Base-by-base conservation (phyloP, 2,329 filamentous ascomycete genomes). In the Trichoderma gracile region DNA sequence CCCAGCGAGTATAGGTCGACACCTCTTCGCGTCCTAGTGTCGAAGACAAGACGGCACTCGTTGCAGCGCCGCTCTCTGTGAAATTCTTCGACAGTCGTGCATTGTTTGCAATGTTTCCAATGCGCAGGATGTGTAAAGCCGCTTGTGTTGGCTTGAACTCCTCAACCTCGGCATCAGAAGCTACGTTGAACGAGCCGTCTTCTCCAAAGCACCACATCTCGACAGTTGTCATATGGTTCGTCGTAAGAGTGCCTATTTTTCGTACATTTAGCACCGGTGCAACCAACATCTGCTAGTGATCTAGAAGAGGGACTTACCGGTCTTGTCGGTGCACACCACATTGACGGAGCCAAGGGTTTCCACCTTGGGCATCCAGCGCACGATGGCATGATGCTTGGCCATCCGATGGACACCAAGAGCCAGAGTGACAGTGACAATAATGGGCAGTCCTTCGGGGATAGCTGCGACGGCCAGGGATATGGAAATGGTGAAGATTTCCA, bases 251-350 rank as follows among this genome's bases (percentile, higher is more conserved):
- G 38, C 94, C 89, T 89, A 54, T 47, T 56, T 25, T 15, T 7
- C 12, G 33, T n/a, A 3, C 45, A n/a, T 7, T 62, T 9, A 62
- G 58, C 23, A 46, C 3, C 7, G 15, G 7, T 33, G 17, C 30
- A 15, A 21, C 17, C 45, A 14, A 30, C 42, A 27, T 30, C 43
- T 5, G 23, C 1, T 25, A 49, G 30, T 40, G 25, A 17, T 33
- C 6, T 3, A 19, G 43, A 23, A 12, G 14, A 2, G 33, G 46
- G 15, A 67, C 75, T 70, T 78, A 87, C 87, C 92, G 49, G 95
- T 99, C 80, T 99, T 99, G 81, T 99, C 95, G 70, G 93, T 97
- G 80, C 96, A 99, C 7, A 99, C 92, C n/a, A 99, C 93, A 72
- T 98, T 99, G 65, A 99, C 95, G n/a, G 93, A 97, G 9, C 96